Evolutionary conservation across 2,329 filamentous ascomycete species (phyloP).

Genomic region (Trematosphaeria pertusa): DNA sequence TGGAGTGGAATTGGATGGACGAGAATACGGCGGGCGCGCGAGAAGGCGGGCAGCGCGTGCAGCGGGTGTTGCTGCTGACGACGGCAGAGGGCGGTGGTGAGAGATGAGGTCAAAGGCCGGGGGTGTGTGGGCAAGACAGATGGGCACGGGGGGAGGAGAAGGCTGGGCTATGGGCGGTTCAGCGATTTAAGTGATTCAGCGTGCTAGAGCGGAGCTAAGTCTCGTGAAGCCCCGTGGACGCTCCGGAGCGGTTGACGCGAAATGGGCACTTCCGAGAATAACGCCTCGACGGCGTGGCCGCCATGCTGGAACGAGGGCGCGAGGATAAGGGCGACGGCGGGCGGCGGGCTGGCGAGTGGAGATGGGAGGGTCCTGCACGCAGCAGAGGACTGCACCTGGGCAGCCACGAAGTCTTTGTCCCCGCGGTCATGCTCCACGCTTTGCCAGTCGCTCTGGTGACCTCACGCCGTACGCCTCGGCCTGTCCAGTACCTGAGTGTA

Average conservation of each 20-base stretch:
- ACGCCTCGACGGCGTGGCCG: constrained; percentile 24
- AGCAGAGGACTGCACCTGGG: constrained; percentile 16
- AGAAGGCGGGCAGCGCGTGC: constrained; percentile 31
- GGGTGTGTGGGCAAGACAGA: constrained; percentile 3
- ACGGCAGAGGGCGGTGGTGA: constrained; percentile 8
- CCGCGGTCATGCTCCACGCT: constrained; percentile 9
- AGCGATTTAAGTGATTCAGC: constrained; percentile 32
- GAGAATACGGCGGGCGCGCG: constrained; percentile 24
- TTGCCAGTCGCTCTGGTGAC: constrained; percentile 1
- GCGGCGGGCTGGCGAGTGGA: constrained; percentile 17
- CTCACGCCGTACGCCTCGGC: constrained; percentile 20
- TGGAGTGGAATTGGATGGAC: constrained; percentile 17
- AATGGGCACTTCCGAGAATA: constrained; percentile 29
- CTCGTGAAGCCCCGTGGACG: constrained; percentile 14
- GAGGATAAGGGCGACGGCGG: constrained; percentile 23
- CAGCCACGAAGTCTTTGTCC: constrained; percentile 23
- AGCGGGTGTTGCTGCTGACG: constrained; percentile 31
- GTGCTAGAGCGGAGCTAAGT: constrained; percentile 35
- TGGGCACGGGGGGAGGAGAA: neutral
- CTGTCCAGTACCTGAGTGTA: constrained; percentile 8
- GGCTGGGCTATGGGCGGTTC: constrained; percentile 15
- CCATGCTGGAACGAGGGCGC: constrained; percentile 20
- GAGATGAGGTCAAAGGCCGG: constrained; percentile 6
- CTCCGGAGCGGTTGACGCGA: constrained; percentile 36
- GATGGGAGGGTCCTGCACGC: constrained; percentile 15